These are phyloP conservation scores for Salix viminalis DNA, from an alignment of 345 rosid species.

Conservation along the genomic window DNA sequence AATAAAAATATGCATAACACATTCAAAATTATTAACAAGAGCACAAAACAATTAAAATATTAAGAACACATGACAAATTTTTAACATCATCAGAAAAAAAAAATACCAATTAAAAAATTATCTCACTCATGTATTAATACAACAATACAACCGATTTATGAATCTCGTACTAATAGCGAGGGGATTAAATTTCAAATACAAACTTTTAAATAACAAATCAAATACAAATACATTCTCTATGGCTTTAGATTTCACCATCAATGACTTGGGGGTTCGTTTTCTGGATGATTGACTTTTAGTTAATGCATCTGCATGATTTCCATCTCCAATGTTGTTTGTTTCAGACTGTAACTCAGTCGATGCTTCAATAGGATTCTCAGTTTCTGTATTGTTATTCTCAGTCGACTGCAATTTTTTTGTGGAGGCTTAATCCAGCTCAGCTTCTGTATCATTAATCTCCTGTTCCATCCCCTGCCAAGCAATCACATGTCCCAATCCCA, in stretches of 20 bases:
- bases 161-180: too few relatives aligned
- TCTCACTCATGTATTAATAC: too few relatives aligned
- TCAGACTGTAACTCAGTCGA: neutral
- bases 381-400: neutral
- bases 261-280: constrained; percentile 27
- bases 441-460: constrained; percentile 21
- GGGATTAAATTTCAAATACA: too few relatives aligned
- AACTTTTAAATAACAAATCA: too few relatives aligned
- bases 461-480: constrained; percentile 29
- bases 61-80: too few relatives aligned
- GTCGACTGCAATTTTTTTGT: neutral
- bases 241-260: constrained; percentile 27
- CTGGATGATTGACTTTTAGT: constrained; percentile 27
- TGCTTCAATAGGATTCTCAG: constrained; percentile 2
- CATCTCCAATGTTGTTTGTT: constrained; percentile 18
- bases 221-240: too few relatives aligned
- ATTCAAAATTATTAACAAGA: too few relatives aligned
- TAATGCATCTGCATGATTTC: constrained; percentile 24
- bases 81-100: too few relatives aligned
- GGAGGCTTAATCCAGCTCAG: neutral
- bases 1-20: too few relatives aligned
- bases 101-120: too few relatives aligned
- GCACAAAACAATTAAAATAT: too few relatives aligned
- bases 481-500: neutral
- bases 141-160: too few relatives aligned